A percentile compares a stretch with the other conserved stretches of the same genome.
Evolutionary conservation across 2,329 filamentous ascomycete genomes (phyloP).

Genomic region (Talaromyces sp.): DNA sequence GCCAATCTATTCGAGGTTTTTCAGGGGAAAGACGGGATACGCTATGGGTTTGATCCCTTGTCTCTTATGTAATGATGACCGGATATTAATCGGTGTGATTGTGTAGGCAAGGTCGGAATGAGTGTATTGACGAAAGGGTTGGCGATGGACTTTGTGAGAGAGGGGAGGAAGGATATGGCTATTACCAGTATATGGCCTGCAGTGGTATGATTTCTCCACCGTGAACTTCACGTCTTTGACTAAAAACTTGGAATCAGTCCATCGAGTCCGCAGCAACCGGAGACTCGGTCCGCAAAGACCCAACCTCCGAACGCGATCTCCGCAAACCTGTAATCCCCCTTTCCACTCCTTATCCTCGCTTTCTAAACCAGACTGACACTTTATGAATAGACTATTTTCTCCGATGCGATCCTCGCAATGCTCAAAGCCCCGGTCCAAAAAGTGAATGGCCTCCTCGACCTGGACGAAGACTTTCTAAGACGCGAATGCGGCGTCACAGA

Average conservation of each 20-base stretch:
- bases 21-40: conserved; percentile 81
- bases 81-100: background rate
- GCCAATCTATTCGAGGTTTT: conserved; percentile 81
- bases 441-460: conserved; percentile 69
- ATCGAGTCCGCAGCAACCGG: conserved; percentile 75
- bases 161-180: conserved; percentile 65
- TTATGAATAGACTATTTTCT: conserved; percentile 62
- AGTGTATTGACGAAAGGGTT: conserved; percentile 75
- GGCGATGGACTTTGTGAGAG: conserved; percentile 73
- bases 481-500: conserved; percentile 62
- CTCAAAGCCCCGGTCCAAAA: conserved; percentile 55
- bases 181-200: conserved; percentile 83
- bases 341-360: background rate
- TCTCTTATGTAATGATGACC: no score
- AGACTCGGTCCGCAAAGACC: conserved; percentile 46
- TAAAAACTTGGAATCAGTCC: conserved; percentile 37
- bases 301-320: conserved; percentile 56
- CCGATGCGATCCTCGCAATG: conserved; percentile 73
- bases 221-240: no score
- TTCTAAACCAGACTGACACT: background rate
- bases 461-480: conserved; percentile 79
- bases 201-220: conserved; percentile 48
- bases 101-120: conserved; percentile 70
- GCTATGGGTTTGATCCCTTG: conserved; percentile 52
- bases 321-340: conserved; percentile 52